Evolutionary conservation across 306 rosid species (phyloP).

Genomic region (Ormosia semicastrata): DNA sequence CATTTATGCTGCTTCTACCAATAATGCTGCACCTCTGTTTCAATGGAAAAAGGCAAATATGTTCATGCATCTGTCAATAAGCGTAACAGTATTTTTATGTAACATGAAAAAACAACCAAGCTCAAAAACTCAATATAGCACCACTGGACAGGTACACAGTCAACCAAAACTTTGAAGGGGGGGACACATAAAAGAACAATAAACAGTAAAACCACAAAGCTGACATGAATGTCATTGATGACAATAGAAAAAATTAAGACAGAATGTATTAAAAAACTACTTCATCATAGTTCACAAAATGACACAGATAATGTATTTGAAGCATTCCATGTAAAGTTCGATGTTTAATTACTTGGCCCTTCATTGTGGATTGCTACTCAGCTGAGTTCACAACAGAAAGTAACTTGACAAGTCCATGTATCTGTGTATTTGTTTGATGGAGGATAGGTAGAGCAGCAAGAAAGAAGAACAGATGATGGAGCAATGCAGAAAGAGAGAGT

Average conservation of each 20-base stretch:
- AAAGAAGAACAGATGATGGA: neutral
- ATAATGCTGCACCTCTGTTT: conserved; percentile 79
- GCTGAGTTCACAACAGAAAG: neutral
- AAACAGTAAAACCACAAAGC: neutral
- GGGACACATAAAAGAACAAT: neutral
- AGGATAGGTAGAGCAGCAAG: conserved; percentile 14
- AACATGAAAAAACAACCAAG: neutral
- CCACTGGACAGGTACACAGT: neutral
- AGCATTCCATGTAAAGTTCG: neutral
- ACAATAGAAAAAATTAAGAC: neutral
- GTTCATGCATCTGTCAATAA: neutral
- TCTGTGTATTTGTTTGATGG: neutral
- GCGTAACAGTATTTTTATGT: neutral
- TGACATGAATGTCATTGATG: neutral
- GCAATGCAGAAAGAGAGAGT: neutral
- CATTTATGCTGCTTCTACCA: conserved; percentile 96
- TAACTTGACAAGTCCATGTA: neutral
- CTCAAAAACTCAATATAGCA: neutral
- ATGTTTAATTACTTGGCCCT: neutral
- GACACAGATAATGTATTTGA: neutral
- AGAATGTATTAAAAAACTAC: neutral
- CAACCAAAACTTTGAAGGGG: too few relatives aligned
- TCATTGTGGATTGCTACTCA: neutral
- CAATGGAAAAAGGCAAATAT: neutral
- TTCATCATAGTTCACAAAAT: neutral